Percentiles rank a stretch among this genome's conserved stretches.
These are phyloP conservation scores for Fusarium pininemorale DNA, from an alignment of 2,329 filamentous ascomycete species.

Conservation along the genomic window DNA sequence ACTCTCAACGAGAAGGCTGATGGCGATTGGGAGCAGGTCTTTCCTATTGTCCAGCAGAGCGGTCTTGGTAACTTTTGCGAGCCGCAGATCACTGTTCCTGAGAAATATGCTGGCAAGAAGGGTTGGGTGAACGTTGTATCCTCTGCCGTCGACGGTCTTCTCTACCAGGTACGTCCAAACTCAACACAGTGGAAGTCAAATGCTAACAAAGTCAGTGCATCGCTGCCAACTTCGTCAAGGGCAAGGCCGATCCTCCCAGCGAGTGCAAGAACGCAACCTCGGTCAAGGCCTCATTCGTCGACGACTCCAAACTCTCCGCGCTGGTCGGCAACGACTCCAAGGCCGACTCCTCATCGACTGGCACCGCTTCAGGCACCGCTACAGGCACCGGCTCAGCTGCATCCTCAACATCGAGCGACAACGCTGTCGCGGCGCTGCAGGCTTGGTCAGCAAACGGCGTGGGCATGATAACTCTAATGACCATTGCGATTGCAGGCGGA, in stretches of 20 bases:
- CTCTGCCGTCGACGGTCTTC: conserved; percentile 62
- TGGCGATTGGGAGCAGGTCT: conserved; percentile 64
- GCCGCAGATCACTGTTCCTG: conserved; percentile 58
- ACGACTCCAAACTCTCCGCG: conserved; percentile 47
- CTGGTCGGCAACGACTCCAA: conserved; percentile 41
- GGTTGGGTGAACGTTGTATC: conserved; percentile 64
- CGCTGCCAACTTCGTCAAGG: conserved; percentile 64
- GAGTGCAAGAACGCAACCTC: conserved; percentile 51
- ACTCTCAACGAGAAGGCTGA: conserved; percentile 59
- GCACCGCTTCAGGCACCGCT: conserved; percentile 27
- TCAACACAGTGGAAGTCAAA: no score
- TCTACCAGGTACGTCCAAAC: conserved; percentile 60
- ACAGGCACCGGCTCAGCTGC: conserved; percentile 34
- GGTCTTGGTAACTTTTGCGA: conserved; percentile 65
- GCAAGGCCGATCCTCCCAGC: conserved; percentile 45
- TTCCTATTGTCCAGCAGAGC: conserved; percentile 62
- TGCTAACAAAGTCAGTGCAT: conserved; percentile 55
- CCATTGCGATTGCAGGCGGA: conserved; percentile 44
- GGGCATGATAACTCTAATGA: conserved; percentile 38
- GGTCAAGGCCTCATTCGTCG: conserved; percentile 44
- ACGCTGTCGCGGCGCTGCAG: conserved; percentile 41
- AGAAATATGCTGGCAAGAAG: conserved; percentile 62
- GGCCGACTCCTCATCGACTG: not conserved
- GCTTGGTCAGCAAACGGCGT: conserved; percentile 36
- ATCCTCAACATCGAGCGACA: conserved; percentile 29